These are phyloP conservation scores for Leccinum subatratum DNA, from an alignment of 1,284 basidiomycete species.

Conservation along the genomic window DNA sequence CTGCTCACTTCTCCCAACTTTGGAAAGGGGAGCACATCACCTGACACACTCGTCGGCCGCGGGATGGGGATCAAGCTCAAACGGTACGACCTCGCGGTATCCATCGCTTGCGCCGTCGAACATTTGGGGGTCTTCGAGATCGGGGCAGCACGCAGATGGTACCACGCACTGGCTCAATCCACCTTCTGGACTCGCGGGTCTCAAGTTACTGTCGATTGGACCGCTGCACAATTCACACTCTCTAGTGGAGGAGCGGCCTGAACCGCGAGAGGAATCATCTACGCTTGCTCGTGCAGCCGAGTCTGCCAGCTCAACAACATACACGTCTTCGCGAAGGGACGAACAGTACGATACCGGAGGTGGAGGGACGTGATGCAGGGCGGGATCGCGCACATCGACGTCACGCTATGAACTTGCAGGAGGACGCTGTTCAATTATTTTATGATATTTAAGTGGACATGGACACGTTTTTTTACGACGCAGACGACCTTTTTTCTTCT, in stretches of 20 bases:
- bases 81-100: conserved; percentile 26
- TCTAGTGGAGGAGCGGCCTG: conserved; percentile 17
- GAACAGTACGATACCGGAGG: conserved; percentile 20
- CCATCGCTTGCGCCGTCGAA: conserved; percentile 28
- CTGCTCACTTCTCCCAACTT: conserved; percentile 28
- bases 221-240: conserved; percentile 25
- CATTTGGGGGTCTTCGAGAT: conserved; percentile 11
- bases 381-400: conserved; percentile 29
- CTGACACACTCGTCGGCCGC: conserved; percentile 20
- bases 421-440: conserved; percentile 4
- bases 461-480: not conserved
- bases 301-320: conserved; percentile 5
- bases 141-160: conserved; percentile 14
- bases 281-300: not conserved
- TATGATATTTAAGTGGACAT: conserved; percentile 16
- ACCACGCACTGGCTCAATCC: conserved; percentile 26
- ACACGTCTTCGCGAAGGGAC: conserved; percentile 25
- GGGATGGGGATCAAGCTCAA: conserved; percentile 6
- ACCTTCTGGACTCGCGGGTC: conserved; percentile 24
- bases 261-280: not conserved
- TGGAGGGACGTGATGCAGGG: conserved; percentile 24
- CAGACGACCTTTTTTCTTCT: not conserved
- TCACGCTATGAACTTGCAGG: conserved; percentile 18
- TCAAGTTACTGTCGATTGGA: conserved; percentile 16
- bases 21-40: conserved; percentile 22